A percentile compares a stretch with the other conserved stretches of the same genome.
These are phyloP conservation scores for Taiozyma sp. DNA, from an alignment of 1,139 yeast species.

Conservation along the genomic window DNA sequence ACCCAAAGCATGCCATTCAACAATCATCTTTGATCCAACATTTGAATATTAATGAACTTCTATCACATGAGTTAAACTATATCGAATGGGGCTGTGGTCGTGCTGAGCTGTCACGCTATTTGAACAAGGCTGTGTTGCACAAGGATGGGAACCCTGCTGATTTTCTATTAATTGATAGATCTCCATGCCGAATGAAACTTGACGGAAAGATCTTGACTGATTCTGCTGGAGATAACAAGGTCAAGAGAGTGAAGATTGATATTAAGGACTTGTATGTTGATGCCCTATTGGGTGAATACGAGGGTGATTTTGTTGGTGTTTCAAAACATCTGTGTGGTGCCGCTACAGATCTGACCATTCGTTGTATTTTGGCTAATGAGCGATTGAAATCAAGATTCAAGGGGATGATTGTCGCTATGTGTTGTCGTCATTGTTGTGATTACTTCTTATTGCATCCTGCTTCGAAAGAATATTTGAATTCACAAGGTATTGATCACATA, in stretches of 20 bases:
- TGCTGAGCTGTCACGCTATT: conserved; percentile 73
- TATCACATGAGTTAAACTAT: conserved; percentile 38
- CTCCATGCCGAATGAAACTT: conserved; percentile 72
- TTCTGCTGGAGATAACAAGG: conserved; percentile 25
- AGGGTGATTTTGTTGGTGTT: conserved; percentile 46
- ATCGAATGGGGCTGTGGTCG: conserved; percentile 91
- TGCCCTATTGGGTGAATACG: conserved; percentile 35
- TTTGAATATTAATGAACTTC: conserved; percentile 39
- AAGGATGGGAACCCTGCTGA: conserved; percentile 27
- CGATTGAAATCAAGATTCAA: conserved; percentile 26
- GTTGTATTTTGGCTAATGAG: conserved; percentile 51
- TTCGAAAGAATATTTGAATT: conserved; percentile 17
- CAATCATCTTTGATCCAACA: conserved; percentile 81
- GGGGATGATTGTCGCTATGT: conserved; percentile 84
- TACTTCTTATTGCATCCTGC: conserved; percentile 15
- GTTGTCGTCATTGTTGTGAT: conserved; percentile 84
- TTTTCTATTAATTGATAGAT: conserved; percentile 70
- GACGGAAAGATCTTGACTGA: conserved; percentile 66
- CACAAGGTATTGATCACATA: conserved; percentile 26
- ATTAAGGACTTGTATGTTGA: conserved; percentile 69
- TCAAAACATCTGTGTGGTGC: conserved; percentile 93
- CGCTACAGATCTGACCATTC: conserved; percentile 82
- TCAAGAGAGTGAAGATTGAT: conserved; percentile 57
- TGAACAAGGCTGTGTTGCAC: conserved; percentile 42
- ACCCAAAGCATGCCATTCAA: conserved; percentile 75